Percentiles rank a stretch among this genome's conserved stretches.
Conservation (phyloP, 2,329 filamentous ascomycete species). For the Berkeleyomyces rouxiae region DNA sequence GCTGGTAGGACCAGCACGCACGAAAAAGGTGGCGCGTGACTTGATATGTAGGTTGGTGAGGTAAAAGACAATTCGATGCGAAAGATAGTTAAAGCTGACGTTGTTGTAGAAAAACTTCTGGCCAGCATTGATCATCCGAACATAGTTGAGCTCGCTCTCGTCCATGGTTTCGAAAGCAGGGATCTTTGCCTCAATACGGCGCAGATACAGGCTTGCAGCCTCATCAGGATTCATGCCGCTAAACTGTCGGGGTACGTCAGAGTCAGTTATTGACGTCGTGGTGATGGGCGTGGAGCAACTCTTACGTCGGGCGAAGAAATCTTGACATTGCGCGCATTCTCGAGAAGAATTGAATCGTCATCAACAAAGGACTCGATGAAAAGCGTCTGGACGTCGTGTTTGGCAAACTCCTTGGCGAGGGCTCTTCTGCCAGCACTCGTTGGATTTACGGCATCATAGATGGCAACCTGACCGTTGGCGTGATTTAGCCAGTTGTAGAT, state of each 20-base stretch:
- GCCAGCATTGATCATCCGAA: conserved; percentile 98
- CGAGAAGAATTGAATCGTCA: conserved; percentile 81
- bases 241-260: conserved; percentile 37
- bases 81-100: conserved; percentile 88
- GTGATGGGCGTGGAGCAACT: background rate
- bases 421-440: conserved; percentile 65
- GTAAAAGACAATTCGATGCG: conserved; percentile 95
- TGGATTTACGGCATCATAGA: conserved; percentile 96
- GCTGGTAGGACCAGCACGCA: conserved; percentile 67
- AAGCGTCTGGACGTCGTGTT: conserved; percentile 90
- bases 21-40: conserved; percentile 83
- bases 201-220: conserved; percentile 79
- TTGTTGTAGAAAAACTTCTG: conserved; percentile 92
- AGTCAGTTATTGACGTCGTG: conserved; percentile 2
- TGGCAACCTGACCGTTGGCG: conserved; percentile 94
- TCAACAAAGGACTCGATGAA: conserved; percentile 96
- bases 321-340: conserved; percentile 94
- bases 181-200: conserved; percentile 79
- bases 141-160: conserved; percentile 84
- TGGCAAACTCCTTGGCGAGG: conserved; percentile 90
- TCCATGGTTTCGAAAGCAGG: conserved; percentile 95
- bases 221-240: conserved; percentile 82
- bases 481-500: conserved; percentile 94
- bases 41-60: conserved; percentile 97
- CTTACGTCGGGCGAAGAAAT: conserved; percentile 88